Evolutionary conservation across 768 basidiomycete species (phyloP), one percentile per base, ranked within the genome.

Genomic region (Kwoniella newhampshirensis): DNA sequence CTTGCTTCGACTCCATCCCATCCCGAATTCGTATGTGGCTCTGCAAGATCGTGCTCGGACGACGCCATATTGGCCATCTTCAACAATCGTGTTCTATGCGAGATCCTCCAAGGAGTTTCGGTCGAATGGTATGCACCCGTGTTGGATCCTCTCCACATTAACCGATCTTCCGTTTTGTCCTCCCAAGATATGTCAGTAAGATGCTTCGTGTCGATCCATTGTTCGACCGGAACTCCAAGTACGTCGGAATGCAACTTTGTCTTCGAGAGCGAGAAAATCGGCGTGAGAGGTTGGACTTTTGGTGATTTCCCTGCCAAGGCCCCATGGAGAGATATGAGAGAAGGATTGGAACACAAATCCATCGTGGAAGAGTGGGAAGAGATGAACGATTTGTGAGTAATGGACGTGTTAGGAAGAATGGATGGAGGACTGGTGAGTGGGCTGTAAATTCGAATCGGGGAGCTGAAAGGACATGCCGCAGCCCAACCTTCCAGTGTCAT

Each of bases 101-200:
- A 64, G 0, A 39, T 49, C n/a, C 67, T 47, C 76, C 74, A 74
- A 18, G 65, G 59, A 6, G 60, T 70, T 1, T 52, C 28, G 2
- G 26, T 39, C 13, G 63, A 42, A 53, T 66, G 61, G 11, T 59
- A 47, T 2, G 58, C 58, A 27, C 76, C 73, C 4, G 75, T 75
- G 42, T 76, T 75, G 26, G 62, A 62, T 6, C 73, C 75, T 50
- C 74, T 44, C 76, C 76, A 77, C 20, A 76, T 46, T 18, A 75
- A 43, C 28, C 47, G 57, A 30, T 60, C 48, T 17, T 63, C 43
- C 21, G 53, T 60, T 47, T 70, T 71, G 32, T 70, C 59, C 12
- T 58, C 61, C 67, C 71, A 77, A 3, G 70, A 63, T 3, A 72
- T 46, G 11, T 64, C 54, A 1, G 60, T 55, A 3, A 63, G 35